Base-by-base conservation (phyloP, 352 stramenopile species). In the Phytopythium oedochilum region DNA sequence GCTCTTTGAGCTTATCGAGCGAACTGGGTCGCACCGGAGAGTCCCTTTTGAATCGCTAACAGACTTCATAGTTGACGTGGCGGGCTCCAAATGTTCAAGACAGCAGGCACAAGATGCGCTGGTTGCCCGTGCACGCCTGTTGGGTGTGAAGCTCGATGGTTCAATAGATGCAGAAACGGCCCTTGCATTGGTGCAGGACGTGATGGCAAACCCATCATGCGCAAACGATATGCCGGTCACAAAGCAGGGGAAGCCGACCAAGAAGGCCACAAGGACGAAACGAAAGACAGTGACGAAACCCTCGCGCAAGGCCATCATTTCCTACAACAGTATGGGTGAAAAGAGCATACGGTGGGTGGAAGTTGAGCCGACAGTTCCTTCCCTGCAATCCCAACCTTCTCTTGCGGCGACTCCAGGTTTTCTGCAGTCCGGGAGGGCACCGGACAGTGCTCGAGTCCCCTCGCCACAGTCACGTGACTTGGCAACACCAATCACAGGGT, bases 311-410 rank as follows among this genome's bases (percentile, higher is more conserved):
- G 51, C 75, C 9, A 63, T 88, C 25, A 68, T 90, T 7, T 70
- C 71, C 0, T 90, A 86, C 54, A 90, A 88, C 46, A 65, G 78
- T 18, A 64, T 90, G 6, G 80, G 80, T 5, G 80, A 90, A 47
- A 88, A 87, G 36, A 71, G 60, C 9, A 68, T 88, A 55, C 73
- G 66, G 22, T 90, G 77, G 77, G 63, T 80, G 15, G 36, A 61
- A 29, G 28, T 36, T 3, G 36, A 40, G 46, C 8, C 31, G 17
- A 28, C 48, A 2, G 43, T 26, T 59, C 18, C 57, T 29, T 1
- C 17, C 15, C 1, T 26, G 6, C 17, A 2, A 2, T 5, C 42
- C 12, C 23, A 48, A 23, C 1, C 42, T 46, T 6, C 12, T 8
- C 3, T 3, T 8, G 18, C 11, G 12, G 34, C 10, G 18, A 17